Percentiles rank a stretch among this genome's conserved stretches.
Conservation (phyloP, 169 alveolate species). For the Eimeria brunetti region DNA sequence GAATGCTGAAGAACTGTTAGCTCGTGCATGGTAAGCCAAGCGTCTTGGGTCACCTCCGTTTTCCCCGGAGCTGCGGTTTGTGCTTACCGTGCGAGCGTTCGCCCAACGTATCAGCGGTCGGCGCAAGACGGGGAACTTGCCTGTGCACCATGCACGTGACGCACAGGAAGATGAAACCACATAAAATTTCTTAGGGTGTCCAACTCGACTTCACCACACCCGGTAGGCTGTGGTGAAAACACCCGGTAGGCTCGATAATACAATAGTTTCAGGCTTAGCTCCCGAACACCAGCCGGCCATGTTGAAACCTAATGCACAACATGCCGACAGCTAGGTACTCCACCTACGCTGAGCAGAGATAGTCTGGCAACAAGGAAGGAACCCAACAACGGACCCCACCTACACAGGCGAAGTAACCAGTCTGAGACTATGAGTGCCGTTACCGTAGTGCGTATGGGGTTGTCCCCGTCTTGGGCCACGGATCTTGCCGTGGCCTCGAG, state of each 20-base stretch:
- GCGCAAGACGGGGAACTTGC: background rate
- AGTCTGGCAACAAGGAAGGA: background rate
- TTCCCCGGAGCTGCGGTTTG: too few relatives aligned
- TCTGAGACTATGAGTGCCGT: background rate
- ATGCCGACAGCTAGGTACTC: background rate
- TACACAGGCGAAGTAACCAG: background rate
- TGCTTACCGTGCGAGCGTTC: background rate
- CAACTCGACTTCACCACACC: background rate
- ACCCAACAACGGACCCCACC: background rate
- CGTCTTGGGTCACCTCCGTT: background rate
- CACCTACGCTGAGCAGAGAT: background rate
- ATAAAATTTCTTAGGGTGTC: background rate
- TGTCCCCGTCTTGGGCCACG: background rate
- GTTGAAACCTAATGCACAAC: background rate
- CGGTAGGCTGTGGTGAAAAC: background rate
- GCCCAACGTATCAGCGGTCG: background rate
- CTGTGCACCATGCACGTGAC: background rate
- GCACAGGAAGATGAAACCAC: background rate
- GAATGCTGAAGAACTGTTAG: background rate
- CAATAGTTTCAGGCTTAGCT: background rate
- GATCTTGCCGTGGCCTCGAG: background rate
- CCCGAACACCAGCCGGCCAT: background rate
- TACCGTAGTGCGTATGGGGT: background rate
- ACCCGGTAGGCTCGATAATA: background rate
- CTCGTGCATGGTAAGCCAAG: background rate